Conservation (phyloP, 2,329 filamentous ascomycete species). For the Pseudocercospora pini-densiflorae region DNA sequence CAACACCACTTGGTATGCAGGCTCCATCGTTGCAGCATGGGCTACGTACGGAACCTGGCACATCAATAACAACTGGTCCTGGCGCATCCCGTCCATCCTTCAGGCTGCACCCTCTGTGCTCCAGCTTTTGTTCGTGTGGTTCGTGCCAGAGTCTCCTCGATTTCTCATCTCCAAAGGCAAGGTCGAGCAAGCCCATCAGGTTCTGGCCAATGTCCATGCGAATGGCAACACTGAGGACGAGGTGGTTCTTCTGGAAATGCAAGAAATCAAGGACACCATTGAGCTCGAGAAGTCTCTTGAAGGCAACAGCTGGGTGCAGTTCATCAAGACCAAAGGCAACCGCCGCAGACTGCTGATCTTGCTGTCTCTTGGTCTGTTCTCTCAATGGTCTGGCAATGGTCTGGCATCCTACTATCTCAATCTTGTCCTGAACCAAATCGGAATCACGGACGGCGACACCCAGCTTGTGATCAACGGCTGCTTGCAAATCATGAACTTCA, state of each 20-base stretch:
- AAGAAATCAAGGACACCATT: conserved; percentile 57
- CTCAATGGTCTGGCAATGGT: conserved; percentile 62
- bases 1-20: conserved; percentile 52
- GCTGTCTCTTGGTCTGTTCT: conserved; percentile 60
- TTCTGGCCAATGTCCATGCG: conserved; percentile 59
- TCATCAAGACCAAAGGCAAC: conserved; percentile 58
- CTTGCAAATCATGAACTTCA: conserved; percentile 66
- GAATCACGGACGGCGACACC: conserved; percentile 41
- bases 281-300: conserved; percentile 54
- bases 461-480: conserved; percentile 50
- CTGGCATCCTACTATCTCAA: conserved; percentile 51
- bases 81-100: conserved; percentile 59
- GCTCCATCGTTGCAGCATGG: conserved; percentile 54
- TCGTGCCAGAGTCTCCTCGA: conserved; percentile 65
- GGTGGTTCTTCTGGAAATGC: conserved; percentile 54
- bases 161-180: conserved; percentile 61
- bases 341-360: conserved; percentile 59
- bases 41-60: conserved; percentile 51
- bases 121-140: conserved; percentile 53
- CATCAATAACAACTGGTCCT: conserved; percentile 52
- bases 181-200: conserved; percentile 54
- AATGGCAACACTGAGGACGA: conserved; percentile 51
- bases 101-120: conserved; percentile 54
- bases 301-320: conserved; percentile 51
- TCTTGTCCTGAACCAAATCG: conserved; percentile 41